A percentile compares a stretch with the other conserved stretches of the same genome.
These are phyloP conservation scores for Petasospora rhodanensis DNA, from an alignment of 1,139 yeast species.

Conservation along the genomic window DNA sequence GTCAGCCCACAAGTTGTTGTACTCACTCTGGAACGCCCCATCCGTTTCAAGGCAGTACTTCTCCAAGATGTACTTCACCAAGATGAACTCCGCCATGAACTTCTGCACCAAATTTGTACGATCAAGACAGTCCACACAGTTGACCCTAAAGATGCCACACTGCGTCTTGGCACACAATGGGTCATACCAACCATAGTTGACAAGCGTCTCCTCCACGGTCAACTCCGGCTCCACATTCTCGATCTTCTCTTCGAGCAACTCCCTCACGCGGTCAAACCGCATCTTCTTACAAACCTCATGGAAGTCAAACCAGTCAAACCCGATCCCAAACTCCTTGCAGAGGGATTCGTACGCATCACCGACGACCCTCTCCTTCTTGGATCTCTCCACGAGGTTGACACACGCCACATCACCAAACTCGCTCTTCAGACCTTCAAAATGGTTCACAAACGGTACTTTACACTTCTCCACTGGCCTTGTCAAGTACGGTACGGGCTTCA, in stretches of 20 bases:
- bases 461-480: constrained; percentile 29
- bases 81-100: constrained; percentile 28
- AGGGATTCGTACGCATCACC: constrained; percentile 32
- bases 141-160: constrained; percentile 35
- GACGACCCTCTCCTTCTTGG: constrained; percentile 30
- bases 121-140: constrained; percentile 41
- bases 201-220: constrained; percentile 17
- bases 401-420: constrained; percentile 28
- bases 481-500: constrained; percentile 38
- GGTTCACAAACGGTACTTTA: constrained; percentile 26
- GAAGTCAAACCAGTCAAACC: constrained; percentile 41
- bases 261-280: constrained; percentile 33
- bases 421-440: constrained; percentile 28
- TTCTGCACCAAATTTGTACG: constrained; percentile 39
- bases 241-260: constrained; percentile 27
- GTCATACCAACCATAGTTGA: constrained; percentile 31
- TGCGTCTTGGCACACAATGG: constrained; percentile 24
- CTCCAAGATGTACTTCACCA: constrained; percentile 26
- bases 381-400: constrained; percentile 35
- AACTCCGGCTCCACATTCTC: constrained; percentile 16
- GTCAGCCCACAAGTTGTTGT: constrained; percentile 39
- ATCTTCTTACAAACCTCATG: constrained; percentile 37
- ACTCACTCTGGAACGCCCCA: constrained; percentile 21
- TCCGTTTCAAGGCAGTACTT: constrained; percentile 16
- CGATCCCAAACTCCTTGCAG: constrained; percentile 18